phyloP scores from a whole-genome alignment of 129 eudicot genomes.

The Centaurea solstitialis region DNA sequence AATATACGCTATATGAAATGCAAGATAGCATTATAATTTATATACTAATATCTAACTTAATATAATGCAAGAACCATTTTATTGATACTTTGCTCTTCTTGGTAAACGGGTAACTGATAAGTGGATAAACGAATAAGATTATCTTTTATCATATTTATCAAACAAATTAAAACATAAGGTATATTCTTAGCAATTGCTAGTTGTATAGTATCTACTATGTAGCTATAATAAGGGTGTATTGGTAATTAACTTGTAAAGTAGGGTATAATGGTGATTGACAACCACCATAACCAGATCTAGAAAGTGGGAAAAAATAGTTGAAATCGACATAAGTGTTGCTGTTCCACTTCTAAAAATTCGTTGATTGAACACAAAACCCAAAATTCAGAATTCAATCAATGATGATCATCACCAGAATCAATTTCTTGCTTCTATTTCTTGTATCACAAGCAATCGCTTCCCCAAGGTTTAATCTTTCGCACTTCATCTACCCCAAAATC shows the following conservation, averaged over 20 bases:
- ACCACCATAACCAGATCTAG: constrained; percentile 27
- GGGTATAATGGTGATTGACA: neutral
- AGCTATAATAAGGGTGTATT: neutral
- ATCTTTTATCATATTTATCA: too few species aligned
- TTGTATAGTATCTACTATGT: too few species aligned
- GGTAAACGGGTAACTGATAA: too few species aligned
- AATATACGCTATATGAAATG: too few species aligned
- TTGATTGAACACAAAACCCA: neutral
- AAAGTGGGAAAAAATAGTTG: constrained; percentile 13
- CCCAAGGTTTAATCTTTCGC: constrained; percentile 62
- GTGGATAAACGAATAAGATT: too few species aligned
- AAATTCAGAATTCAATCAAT: constrained; percentile 6
- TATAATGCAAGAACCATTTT: too few species aligned
- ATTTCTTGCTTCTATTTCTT: constrained; percentile 25
- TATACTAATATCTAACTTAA: too few species aligned
- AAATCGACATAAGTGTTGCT: neutral
- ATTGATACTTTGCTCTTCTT: too few species aligned
- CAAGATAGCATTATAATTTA: too few species aligned
- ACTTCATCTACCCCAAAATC: constrained; percentile 60
- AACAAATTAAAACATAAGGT: too few species aligned
- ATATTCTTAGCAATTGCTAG: too few species aligned
- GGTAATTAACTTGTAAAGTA: neutral
- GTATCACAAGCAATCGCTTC: constrained; percentile 30
- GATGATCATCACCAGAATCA: constrained; percentile 20
- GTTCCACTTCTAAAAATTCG: constrained; percentile 9